These are phyloP conservation scores for Penicillium sp. DNA, from an alignment of 2,329 filamentous ascomycete species.

Conservation along the genomic window DNA sequence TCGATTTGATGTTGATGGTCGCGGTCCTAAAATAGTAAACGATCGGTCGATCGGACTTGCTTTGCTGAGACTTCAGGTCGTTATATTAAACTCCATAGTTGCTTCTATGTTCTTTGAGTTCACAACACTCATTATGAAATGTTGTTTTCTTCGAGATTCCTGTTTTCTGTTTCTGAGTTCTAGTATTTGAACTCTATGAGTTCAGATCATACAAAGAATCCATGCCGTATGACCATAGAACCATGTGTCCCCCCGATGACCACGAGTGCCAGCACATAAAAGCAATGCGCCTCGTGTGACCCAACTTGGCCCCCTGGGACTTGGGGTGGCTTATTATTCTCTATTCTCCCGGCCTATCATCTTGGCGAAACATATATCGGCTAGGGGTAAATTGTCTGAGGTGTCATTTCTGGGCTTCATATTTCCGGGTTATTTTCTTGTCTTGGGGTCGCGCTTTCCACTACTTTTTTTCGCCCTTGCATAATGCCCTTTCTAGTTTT, in stretches of 20 bases:
- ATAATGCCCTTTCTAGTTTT: neutral
- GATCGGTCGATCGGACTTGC: neutral
- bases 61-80: neutral
- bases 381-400: neutral
- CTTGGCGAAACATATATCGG: neutral
- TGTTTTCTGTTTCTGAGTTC: neutral
- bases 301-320: neutral
- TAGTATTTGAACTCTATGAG: neutral
- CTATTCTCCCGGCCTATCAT: neutral
- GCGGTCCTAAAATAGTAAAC: neutral
- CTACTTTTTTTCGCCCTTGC: neutral
- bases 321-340: neutral
- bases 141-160: neutral
- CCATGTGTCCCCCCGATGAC: neutral
- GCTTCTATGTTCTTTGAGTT: neutral
- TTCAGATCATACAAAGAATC: neutral
- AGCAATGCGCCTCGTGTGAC: conserved; percentile 1
- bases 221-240: neutral
- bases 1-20: neutral
- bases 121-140: neutral
- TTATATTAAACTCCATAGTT: too few relatives aligned
- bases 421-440: neutral
- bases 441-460: neutral
- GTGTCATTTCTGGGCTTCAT: neutral
- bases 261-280: conserved; percentile 4